Conservation (phyloP, 1,284 basidiomycete species). For the Exobasidium rhododendri region DNA sequence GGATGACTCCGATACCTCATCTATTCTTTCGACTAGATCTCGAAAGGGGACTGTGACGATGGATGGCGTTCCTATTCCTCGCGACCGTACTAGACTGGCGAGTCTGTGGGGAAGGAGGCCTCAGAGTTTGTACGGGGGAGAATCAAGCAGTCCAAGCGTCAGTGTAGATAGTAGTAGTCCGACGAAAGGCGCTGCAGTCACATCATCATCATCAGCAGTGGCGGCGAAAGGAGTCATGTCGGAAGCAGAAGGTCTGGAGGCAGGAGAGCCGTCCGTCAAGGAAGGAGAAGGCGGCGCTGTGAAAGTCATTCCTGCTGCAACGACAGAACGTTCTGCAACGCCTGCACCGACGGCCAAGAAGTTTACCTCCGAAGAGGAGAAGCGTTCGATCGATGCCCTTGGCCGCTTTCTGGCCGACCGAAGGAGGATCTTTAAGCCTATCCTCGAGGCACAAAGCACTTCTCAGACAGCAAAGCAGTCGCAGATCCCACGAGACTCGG, state of each 20-base stretch:
- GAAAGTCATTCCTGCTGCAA: background rate
- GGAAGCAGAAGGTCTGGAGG: no score
- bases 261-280: background rate
- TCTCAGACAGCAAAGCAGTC: slow-evolving; percentile 32
- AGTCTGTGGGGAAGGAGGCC: slow-evolving; percentile 26
- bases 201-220: background rate
- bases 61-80: background rate
- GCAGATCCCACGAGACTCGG: slow-evolving; percentile 34
- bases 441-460: slow-evolving; percentile 28
- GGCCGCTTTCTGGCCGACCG: slow-evolving; percentile 52
- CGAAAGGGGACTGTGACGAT: background rate
- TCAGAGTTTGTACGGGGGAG: slow-evolving; percentile 28
- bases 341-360: background rate
- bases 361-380: slow-evolving; percentile 3
- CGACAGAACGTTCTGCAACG: background rate
- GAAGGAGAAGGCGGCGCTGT: background rate
- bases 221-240: background rate
- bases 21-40: slow-evolving; percentile 1
- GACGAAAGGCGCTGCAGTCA: background rate
- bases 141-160: slow-evolving; percentile 13
- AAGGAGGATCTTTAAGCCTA: slow-evolving; percentile 47
- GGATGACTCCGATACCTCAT: slow-evolving; percentile 15
- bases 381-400: slow-evolving; percentile 39
- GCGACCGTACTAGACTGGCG: slow-evolving; percentile 5
- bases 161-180: slow-evolving; percentile 2